phyloP scores from a whole-genome alignment of 176 grass and related monocot species.

The Thinopyrum elongatum region DNA sequence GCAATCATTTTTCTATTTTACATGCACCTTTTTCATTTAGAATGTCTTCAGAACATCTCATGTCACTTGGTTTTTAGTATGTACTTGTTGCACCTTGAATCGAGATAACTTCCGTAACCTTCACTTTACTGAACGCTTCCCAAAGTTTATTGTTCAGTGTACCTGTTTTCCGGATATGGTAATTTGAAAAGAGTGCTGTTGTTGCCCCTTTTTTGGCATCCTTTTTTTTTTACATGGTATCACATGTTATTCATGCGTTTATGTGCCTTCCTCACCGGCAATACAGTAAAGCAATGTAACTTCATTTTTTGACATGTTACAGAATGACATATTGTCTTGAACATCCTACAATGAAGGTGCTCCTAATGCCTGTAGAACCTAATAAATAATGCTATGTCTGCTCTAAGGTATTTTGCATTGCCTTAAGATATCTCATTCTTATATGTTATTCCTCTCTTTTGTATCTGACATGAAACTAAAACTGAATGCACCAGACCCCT shows the following conservation, averaged over 20 bases:
- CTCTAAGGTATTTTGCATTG: constrained; percentile 69
- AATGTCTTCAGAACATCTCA: background rate
- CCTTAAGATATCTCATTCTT: background rate
- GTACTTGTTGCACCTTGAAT: too few species aligned
- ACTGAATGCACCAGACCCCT: constrained; percentile 61
- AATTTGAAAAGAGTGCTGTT: background rate
- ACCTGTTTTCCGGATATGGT: constrained; percentile 13
- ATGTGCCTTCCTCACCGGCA: background rate
- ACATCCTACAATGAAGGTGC: constrained; percentile 86
- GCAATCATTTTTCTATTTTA: background rate
- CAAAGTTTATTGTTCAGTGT: background rate
- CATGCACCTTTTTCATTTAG: background rate
- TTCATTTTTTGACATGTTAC: constrained; percentile 16
- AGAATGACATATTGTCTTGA: constrained; percentile 99
- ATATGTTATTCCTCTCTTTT: constrained; percentile 20
- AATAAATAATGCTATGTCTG: constrained; percentile 96
- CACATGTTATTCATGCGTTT: background rate
- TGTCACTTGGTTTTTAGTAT: background rate
- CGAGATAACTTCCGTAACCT: too few species aligned
- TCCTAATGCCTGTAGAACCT: constrained; percentile 90
- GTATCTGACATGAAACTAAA: constrained; percentile 18
- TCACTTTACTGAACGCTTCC: background rate
- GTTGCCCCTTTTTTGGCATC: background rate
- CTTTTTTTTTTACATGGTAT: background rate
- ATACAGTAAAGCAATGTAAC: constrained; percentile 1